phyloP scores from a whole-genome alignment of 2,329 filamentous ascomycete genomes.

The Plectosphaerella cucumerina region DNA sequence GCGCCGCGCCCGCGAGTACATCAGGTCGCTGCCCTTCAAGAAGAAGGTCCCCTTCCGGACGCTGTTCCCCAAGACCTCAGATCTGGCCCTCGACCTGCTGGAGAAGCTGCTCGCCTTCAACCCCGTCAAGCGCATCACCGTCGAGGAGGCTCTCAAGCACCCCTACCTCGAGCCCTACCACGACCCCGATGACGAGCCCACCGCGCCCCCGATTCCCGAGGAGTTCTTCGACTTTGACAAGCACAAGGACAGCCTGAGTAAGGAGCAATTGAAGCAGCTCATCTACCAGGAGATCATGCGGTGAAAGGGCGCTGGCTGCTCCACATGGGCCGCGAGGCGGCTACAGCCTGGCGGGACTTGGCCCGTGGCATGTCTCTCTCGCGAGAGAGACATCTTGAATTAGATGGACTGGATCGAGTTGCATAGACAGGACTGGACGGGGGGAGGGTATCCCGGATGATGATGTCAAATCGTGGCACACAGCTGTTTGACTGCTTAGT shows the following conservation, averaged over 20 bases:
- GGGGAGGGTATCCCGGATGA: too few relatives aligned
- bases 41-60: constrained; percentile 99
- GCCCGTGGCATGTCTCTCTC: too few relatives aligned
- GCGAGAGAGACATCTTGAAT: too few relatives aligned
- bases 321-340: not conserved
- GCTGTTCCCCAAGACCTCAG: constrained; percentile 99
- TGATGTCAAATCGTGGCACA: too few relatives aligned
- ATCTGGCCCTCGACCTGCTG: constrained; percentile 85
- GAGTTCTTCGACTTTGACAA: constrained; percentile 99
- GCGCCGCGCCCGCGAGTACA: constrained; percentile 93
- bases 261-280: constrained; percentile 94
- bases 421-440: too few relatives aligned
- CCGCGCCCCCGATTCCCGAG: constrained; percentile 91
- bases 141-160: constrained; percentile 95
- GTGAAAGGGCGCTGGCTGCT: constrained; percentile 20
- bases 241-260: constrained; percentile 98
- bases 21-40: constrained; percentile 96
- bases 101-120: constrained; percentile 98
- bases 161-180: constrained; percentile 98
- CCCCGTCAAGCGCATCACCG: constrained; percentile 95
- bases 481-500: too few relatives aligned
- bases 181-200: constrained; percentile 97
- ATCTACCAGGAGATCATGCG: constrained; percentile 97
- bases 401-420: too few relatives aligned
- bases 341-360: too few relatives aligned